phyloP scores from a whole-genome alignment of 345 rosid genomes.

The Microthlaspi erraticum region DNA sequence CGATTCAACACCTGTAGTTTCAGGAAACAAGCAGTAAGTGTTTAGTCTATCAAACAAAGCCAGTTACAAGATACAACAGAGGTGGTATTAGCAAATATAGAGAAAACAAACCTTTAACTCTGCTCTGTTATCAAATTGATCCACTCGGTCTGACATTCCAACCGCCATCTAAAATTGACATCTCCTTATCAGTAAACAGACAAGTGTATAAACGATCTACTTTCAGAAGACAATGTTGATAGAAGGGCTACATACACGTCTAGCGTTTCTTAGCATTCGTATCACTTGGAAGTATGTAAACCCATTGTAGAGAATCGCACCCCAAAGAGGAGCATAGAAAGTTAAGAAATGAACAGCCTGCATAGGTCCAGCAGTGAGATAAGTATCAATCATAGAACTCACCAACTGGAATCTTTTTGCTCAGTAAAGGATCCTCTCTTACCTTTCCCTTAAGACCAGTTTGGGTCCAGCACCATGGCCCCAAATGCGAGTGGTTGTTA shows the following conservation, averaged over 20 bases:
- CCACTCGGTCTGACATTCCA: constrained; percentile 82
- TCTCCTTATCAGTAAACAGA: constrained; percentile 13
- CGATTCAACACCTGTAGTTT: constrained; percentile 73
- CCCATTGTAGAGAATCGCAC: constrained; percentile 96
- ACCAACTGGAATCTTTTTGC: not conserved
- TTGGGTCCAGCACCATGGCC: constrained; percentile 84
- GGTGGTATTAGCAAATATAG: not conserved
- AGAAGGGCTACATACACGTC: constrained; percentile 60
- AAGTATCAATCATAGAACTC: not conserved
- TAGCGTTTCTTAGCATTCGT: constrained; percentile 91
- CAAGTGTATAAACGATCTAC: not conserved
- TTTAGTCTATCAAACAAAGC: not conserved
- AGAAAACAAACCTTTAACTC: constrained; percentile 71
- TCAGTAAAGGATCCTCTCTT: constrained; percentile 35
- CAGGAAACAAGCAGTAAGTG: constrained; percentile 19
- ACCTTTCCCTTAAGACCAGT: constrained; percentile 86
- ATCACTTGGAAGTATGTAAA: constrained; percentile 92
- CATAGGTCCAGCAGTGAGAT: constrained; percentile 24
- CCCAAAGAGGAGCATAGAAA: constrained; percentile 91
- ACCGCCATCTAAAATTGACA: constrained; percentile 77
- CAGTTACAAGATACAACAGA: not conserved
- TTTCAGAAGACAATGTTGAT: constrained; percentile 8
- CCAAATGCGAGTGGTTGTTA: constrained; percentile 72
- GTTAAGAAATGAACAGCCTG: constrained; percentile 95
- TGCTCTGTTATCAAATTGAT: constrained; percentile 65